phyloP scores from a whole-genome alignment of 495 filamentous ascomycete species.

The Hyaloscypha variabilis region DNA sequence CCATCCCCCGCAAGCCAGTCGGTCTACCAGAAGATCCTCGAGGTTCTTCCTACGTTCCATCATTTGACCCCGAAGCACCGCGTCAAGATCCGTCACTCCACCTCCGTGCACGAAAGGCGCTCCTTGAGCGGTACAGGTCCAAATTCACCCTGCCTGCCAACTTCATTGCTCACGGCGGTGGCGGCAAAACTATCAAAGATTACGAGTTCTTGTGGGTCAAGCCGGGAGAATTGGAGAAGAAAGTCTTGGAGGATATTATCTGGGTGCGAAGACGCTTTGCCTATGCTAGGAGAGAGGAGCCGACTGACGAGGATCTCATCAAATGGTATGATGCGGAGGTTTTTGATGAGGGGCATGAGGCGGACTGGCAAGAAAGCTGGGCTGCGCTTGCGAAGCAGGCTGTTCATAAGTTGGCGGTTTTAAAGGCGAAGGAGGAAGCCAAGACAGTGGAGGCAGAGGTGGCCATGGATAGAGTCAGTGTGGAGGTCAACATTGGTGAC shows the following conservation, averaged over 20 bases:
- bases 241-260: constrained; percentile 14
- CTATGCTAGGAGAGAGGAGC: constrained; percentile 9
- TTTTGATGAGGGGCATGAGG: background rate
- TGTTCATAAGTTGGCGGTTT: too few relatives aligned
- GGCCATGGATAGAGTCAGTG: too few relatives aligned
- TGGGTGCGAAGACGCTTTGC: constrained; percentile 5
- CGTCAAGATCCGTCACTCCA: background rate
- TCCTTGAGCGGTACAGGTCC: background rate
- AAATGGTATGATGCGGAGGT: constrained; percentile 11
- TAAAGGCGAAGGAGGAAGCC: too few relatives aligned
- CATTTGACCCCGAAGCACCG: background rate
- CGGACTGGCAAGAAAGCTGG: too few relatives aligned
- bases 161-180: too few relatives aligned
- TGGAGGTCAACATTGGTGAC: too few relatives aligned
- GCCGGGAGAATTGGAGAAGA: constrained; percentile 1
- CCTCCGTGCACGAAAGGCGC: background rate
- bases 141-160: constrained; percentile 5
- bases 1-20: background rate
- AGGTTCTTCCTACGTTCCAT: background rate
- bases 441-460: too few relatives aligned
- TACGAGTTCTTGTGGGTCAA: constrained; percentile 8
- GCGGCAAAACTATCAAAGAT: too few relatives aligned
- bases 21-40: background rate
- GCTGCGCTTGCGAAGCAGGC: too few relatives aligned
- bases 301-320: constrained; percentile 17